Evolutionary conservation across 1,139 yeast species (phyloP), one percentile per base, ranked within the genome.

Genomic region (Kurtzmaniella quercitrusa): DNA sequence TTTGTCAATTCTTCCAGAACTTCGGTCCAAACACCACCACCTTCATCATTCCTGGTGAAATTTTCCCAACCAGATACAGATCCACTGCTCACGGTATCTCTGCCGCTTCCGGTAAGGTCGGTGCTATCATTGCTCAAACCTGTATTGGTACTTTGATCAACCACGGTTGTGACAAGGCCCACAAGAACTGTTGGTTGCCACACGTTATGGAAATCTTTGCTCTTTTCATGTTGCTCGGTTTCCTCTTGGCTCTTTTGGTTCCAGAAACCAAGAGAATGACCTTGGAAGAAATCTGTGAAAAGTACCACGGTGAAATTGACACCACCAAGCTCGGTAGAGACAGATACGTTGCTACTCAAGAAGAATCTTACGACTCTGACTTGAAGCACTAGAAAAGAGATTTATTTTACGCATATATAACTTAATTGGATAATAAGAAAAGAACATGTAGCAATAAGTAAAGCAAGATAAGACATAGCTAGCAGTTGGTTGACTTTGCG

Each of bases 11-110:
- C 63, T 88, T 88, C 82, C 82, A 83, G 67, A 87, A 88, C 67
- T 88, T 87, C 57, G 96, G 96, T 62, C 98, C 98, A 62, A 93
- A 93, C 77, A 80, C 91, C 48, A 94, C 98, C 42, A 93, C 98
- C 47, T 93, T 93, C 70, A 79, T 93, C 58, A 81, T 89, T 57
- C 98, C 98, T 41, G 98, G 98, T 66, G 98, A 93, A 75, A 78
- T 83, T 60, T 93, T 77, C 88, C 98, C 98, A 63, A 93, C 98
- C 41, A 81, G 95, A 70, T 89, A 90, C 73, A 88, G 98, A 81
- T 93, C 98, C 38, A 84, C 97, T 54, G 97, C 98, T 45, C 98
- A 93, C 64, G 98, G 98, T 77, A 72, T 93, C 51, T 88, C 96
- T 54, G 98, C 98, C 53, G 98, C 96, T 44, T 65, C 81, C 42